Base-by-base conservation (phyloP, 2,329 filamentous ascomycete genomes). In the Fusarium xylarioides region DNA sequence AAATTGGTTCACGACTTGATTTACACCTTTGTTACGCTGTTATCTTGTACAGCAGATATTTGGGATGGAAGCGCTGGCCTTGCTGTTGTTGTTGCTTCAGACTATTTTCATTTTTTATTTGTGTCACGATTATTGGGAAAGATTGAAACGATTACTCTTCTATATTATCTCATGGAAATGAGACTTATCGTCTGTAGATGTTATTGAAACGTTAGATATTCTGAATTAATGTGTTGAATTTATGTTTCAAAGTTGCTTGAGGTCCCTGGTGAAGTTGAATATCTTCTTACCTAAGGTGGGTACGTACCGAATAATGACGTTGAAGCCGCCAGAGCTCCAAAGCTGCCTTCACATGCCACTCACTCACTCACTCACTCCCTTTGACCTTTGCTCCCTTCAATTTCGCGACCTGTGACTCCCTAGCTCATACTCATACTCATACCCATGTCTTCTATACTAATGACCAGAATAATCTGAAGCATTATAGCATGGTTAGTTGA, bases 281-380 rank as follows among this genome's bases (percentile, higher is more conserved):
- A n/a, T n/a, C 15, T 15, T n/a, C 34, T 28, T 42, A 40, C 18
- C 23, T 35, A 28, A 21, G 34, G 14, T 18, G 14, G 34, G 34
- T 40, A 76, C 74, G 74, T 75, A 75, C 66, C 68, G 18, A 50
- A 47, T 38, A 56, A 77, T 77, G 75, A 77, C 74, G 75, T 69
- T 52, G 50, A 61, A 74, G 72, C 63, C 71, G 30, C 38, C 30
- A 53, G 53, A 75, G 63, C 58, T 76, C 62, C 53, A 42, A 23
- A 63, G 32, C 43, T 44, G 42, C 15, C 52, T 75, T 77, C 74
- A 77, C 75, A 77, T 77, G 75, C 74, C 57, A 63, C 47, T 70
- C 63, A 61, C 38, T 35, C 63, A 61, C 38, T 35, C 37, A 56
- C 26, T 63, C 46, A 57, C 53, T 54, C 42, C 47, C 54, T 65